Conservation (phyloP, 139 green algal genomes). For the Astrephomene gubernaculifera region DNA sequence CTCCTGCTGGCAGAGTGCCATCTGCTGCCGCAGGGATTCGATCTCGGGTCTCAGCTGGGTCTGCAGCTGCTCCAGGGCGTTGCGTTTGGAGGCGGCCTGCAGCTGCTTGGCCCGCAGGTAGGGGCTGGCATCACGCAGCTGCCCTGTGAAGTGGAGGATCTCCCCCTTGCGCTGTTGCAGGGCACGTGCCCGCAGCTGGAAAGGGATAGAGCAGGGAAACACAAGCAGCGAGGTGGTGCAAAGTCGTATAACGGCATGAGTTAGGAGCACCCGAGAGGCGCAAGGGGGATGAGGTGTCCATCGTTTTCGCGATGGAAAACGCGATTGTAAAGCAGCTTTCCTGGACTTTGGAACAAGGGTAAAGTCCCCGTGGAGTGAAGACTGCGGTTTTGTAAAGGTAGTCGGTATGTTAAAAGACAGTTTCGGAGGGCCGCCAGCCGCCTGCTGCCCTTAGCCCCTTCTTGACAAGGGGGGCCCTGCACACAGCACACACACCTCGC, state of each 20-base stretch:
- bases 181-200: background rate
- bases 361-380: too few species aligned
- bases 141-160: background rate
- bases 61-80: too few species aligned
- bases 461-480: background rate
- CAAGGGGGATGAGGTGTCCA: too few species aligned
- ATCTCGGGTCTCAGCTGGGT: background rate
- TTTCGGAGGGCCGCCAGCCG: background rate
- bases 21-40: background rate
- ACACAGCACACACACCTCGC: background rate
- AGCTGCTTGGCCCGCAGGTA: background rate
- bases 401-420: background rate
- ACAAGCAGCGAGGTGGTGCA: background rate
- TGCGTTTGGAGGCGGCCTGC: background rate
- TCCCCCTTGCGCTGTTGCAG: background rate
- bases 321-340: too few species aligned
- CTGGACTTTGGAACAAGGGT: too few species aligned
- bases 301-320: too few species aligned
- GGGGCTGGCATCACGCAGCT: background rate
- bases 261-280: too few species aligned
- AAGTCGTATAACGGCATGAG: too few species aligned
- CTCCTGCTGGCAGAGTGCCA: background rate
- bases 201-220: background rate
- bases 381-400: too few species aligned
- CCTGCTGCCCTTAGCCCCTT: background rate